Conservation (phyloP, 805 yeast species). For the Nakazawaea anatomiae region DNA sequence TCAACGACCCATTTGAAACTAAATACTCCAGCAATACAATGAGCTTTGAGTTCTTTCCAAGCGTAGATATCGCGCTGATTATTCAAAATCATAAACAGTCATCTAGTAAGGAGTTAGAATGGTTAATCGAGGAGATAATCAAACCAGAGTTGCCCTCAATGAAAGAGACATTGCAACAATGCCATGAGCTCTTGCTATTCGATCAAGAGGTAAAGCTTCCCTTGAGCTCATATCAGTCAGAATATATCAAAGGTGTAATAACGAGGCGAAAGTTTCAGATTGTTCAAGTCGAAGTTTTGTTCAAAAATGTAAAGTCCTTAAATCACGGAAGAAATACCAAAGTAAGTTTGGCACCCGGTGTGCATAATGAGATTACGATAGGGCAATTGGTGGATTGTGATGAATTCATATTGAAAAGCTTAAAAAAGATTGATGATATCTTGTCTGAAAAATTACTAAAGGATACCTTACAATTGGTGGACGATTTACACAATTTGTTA, state of each 20-base stretch:
- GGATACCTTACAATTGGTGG: slow-evolving; percentile 15
- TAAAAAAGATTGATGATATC: slow-evolving; percentile 33
- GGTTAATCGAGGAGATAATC: slow-evolving; percentile 44
- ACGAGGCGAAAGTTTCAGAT: slow-evolving; percentile 51
- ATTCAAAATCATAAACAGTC: neutral
- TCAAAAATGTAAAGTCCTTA: slow-evolving; percentile 29
- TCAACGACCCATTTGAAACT: neutral
- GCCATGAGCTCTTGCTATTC: slow-evolving; percentile 32
- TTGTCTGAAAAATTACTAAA: slow-evolving; percentile 15
- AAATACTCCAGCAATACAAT: neutral
- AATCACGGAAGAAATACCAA: slow-evolving; percentile 35
- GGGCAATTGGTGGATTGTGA: slow-evolving; percentile 27
- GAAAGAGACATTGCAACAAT: slow-evolving; percentile 34
- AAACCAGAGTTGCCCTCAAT: slow-evolving; percentile 42
- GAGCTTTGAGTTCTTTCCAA: slow-evolving; percentile 9
- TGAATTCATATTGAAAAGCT: slow-evolving; percentile 34
- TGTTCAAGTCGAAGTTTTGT: slow-evolving; percentile 36
- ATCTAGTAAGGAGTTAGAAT: slow-evolving; percentile 27
- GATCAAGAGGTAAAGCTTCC: slow-evolving; percentile 48
- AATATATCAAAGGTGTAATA: slow-evolving; percentile 53
- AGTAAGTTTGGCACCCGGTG: slow-evolving; percentile 29
- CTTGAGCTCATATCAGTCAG: slow-evolving; percentile 47
- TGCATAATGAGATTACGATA: slow-evolving; percentile 35
- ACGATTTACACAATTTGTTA: slow-evolving; percentile 18
- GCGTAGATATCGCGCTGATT: neutral